These are phyloP conservation scores for Mimosa pudica DNA, from an alignment of 306 rosid genomes.

Conservation along the genomic window DNA sequence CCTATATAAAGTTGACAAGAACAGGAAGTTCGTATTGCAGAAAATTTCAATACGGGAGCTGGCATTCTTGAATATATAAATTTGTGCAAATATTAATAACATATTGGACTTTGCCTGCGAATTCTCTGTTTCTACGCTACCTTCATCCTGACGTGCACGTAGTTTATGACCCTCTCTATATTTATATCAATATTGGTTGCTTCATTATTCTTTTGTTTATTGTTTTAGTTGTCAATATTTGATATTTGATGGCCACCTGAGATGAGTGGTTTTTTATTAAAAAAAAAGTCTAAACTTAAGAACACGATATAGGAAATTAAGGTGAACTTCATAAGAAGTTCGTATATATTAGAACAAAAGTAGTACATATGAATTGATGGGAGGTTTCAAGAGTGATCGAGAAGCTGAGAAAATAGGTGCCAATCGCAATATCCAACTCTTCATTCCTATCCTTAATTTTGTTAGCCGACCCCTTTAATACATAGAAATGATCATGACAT, in stretches of 20 bases:
- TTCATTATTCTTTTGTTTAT: not conserved
- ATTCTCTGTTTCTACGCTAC: not conserved
- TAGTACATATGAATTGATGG: not conserved
- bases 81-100: not conserved
- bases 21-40: not conserved
- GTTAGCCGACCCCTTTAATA: not conserved
- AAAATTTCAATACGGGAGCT: not conserved
- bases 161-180: not conserved
- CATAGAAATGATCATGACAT: not conserved
- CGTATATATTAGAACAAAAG: not conserved
- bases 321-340: not conserved
- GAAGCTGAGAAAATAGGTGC: not conserved
- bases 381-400: not conserved
- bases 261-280: not conserved
- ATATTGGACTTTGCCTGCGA: not conserved
- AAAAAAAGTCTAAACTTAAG: not conserved
- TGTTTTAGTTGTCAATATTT: not conserved
- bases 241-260: not conserved
- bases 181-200: not conserved
- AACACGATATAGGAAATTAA: not conserved
- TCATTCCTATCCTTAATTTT: not conserved
- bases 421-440: not conserved
- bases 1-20: not conserved
- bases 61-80: not conserved
- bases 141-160: not conserved